phyloP scores from a whole-genome alignment of 1,139 yeast species.

The Waltiozyma sp. region DNA sequence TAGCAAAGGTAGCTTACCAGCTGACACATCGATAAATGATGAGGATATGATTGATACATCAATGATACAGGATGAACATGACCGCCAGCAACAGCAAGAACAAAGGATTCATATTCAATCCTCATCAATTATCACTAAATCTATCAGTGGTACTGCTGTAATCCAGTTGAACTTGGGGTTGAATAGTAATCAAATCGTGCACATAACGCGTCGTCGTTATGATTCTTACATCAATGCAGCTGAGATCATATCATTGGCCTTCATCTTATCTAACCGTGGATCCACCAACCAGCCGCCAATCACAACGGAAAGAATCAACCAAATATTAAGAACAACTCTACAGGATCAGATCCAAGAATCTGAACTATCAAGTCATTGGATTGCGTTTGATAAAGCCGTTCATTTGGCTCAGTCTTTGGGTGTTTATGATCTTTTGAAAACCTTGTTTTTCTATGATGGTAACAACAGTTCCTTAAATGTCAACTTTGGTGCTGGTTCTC shows the following conservation, averaged over 20 bases:
- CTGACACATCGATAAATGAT: neutral
- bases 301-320: constrained; percentile 32
- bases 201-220: constrained; percentile 62
- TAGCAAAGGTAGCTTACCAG: neutral
- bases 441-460: constrained; percentile 48
- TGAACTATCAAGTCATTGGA: constrained; percentile 89
- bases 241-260: constrained; percentile 79
- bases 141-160: neutral
- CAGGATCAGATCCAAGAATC: constrained; percentile 40
- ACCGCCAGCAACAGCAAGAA: neutral
- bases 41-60: neutral
- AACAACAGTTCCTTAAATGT: constrained; percentile 52
- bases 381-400: constrained; percentile 58
- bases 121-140: neutral
- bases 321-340: constrained; percentile 74
- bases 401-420: constrained; percentile 51
- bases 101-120: neutral
- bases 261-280: constrained; percentile 27
- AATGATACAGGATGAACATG: neutral
- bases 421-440: constrained; percentile 50
- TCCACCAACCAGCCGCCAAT: neutral
- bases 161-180: neutral
- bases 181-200: neutral
- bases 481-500: constrained; percentile 23
- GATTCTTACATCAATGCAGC: constrained; percentile 91